These are phyloP conservation scores for Dalbergia cochinchinensis DNA, from an alignment of 306 rosid genomes.

Conservation along the genomic window DNA sequence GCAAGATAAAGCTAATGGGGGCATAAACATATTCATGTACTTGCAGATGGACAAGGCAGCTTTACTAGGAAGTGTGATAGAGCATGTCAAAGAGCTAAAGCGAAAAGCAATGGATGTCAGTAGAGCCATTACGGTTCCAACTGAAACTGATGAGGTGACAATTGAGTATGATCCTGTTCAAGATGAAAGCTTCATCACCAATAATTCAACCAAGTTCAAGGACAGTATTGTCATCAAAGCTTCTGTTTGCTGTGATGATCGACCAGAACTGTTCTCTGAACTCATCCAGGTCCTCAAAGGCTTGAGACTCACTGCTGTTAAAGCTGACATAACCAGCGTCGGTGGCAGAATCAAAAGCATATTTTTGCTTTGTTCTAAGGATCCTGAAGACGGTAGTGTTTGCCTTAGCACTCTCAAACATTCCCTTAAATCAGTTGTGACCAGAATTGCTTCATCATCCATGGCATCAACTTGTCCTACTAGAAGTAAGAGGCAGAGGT, in stretches of 20 bases:
- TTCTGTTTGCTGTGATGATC: constrained; percentile 91
- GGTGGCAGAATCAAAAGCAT: constrained; percentile 90
- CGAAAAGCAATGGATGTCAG: constrained; percentile 80
- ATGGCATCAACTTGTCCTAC: constrained; percentile 59
- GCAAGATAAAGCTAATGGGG: background rate
- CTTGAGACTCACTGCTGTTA: constrained; percentile 70
- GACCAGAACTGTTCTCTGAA: constrained; percentile 87
- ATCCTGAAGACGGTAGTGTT: constrained; percentile 54
- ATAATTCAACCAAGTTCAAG: constrained; percentile 33
- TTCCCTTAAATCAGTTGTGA: constrained; percentile 74
- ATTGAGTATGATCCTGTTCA: constrained; percentile 60
- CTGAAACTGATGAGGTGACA: constrained; percentile 80
- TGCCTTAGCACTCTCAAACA: constrained; percentile 75
- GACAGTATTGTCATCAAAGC: constrained; percentile 64
- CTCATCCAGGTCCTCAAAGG: constrained; percentile 81
- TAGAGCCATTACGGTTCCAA: constrained; percentile 69
- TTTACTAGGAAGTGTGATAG: constrained; percentile 87
- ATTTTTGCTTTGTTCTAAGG: constrained; percentile 76
- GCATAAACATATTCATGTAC: background rate
- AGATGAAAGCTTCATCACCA: constrained; percentile 40
- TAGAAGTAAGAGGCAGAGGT: constrained; percentile 97
- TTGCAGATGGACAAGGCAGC: constrained; percentile 99
- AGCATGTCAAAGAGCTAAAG: constrained; percentile 90
- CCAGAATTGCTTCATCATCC: constrained; percentile 69
- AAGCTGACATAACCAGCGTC: constrained; percentile 84